These are phyloP conservation scores for Carex scoparia DNA, from an alignment of 176 grass and related monocot genomes.

Conservation along the genomic window DNA sequence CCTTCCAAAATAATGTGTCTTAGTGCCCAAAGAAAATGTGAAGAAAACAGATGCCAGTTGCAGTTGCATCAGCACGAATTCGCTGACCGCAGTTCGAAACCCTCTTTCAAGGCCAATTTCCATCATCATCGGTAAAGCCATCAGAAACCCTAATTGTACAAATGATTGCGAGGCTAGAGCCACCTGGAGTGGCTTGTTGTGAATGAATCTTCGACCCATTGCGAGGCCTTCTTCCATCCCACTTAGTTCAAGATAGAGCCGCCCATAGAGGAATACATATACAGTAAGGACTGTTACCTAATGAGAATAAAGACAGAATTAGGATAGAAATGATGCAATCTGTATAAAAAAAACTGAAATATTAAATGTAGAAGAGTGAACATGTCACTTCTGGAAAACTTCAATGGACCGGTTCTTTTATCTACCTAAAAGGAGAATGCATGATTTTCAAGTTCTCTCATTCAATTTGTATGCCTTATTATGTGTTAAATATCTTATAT, in stretches of 20 bases:
- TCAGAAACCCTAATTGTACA: slow-evolving; percentile 88
- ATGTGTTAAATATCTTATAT: neutral
- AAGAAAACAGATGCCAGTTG: slow-evolving; percentile 96
- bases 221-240: slow-evolving; percentile 61
- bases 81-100: slow-evolving; percentile 86
- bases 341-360: neutral
- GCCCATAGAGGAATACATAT: slow-evolving; percentile 91
- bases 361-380: slow-evolving; percentile 1
- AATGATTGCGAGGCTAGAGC: slow-evolving; percentile 89
- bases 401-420: neutral
- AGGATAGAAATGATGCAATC: slow-evolving; percentile 11
- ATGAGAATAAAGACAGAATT: slow-evolving; percentile 5
- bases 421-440: neutral
- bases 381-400: neutral
- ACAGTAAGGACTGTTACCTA: slow-evolving; percentile 87
- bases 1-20: slow-evolving; percentile 93
- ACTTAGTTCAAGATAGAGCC: slow-evolving; percentile 83
- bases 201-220: slow-evolving; percentile 51
- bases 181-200: slow-evolving; percentile 78
- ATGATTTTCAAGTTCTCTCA: neutral
- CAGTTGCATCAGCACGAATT: slow-evolving; percentile 93
- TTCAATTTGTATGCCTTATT: neutral
- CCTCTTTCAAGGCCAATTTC: slow-evolving; percentile 97
- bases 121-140: slow-evolving; percentile 96
- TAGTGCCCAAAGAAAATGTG: slow-evolving; percentile 88